Base-by-base conservation (phyloP, 805 yeast genomes). In the Starmerella stellata region DNA sequence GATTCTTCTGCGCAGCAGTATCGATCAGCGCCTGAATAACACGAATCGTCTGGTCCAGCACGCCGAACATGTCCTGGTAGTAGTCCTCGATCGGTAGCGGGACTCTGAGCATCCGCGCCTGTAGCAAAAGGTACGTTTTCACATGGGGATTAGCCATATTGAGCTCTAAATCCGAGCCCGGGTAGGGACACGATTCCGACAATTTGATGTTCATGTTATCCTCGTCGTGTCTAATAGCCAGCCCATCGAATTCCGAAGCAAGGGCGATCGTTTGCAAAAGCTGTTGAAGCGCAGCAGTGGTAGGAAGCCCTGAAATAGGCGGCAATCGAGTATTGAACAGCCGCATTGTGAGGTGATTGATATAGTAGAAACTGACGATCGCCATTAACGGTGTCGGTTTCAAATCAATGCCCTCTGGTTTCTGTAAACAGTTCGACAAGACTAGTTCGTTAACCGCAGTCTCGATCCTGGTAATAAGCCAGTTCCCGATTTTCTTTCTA, bases 1-100 rank as follows among this genome's bases (percentile, higher is more conserved):
- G 76, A 0, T 95, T 94, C 47, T 74, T 52, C 49, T 87, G 95
- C 2, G 94, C 72, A 1, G 90, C 74, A 17, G 80, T 81, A 58
- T 90, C 99, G 42, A 87, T 75, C 48, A 70, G 77, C 0, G 96
- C 95, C 54, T 90, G 98, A 38, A 85, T 60, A 45, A 90, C 77
- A 69, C 98, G 93, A 52, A 90, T 63, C 5, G 93, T 74, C 60
- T 90, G 98, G 53, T 92, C 99, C 41, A 90, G 62, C 8, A 90
- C 93, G 0, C 95, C 75, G 13, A 83, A 72, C 0, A 94, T 83
- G 57, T 90, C 98, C 54, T 87, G 96, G 8, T 78, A 66, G 54
- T 90, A 90, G 63, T 90, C 99, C 0, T 93, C 92, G 52, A 90
- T 80, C 2, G 96, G 98, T 35, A 90, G 62, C 42, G 80, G 90